Conservation (phyloP, 768 basidiomycete species). For the Lactarius sanguifluus region DNA sequence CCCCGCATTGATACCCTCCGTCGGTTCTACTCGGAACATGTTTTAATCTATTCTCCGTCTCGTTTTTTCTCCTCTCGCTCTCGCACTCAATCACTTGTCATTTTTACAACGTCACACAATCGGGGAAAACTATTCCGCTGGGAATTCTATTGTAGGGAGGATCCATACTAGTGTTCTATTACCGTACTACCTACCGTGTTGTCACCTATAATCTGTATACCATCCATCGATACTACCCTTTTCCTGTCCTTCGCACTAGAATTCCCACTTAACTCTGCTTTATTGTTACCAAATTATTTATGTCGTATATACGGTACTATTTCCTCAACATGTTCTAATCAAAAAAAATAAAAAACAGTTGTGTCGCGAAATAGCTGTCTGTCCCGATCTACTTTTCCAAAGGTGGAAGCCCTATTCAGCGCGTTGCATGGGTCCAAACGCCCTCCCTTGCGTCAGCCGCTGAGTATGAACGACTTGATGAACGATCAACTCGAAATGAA, state of each 20-base stretch:
- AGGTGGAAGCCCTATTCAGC: neutral
- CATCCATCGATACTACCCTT: neutral
- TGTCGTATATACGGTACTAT: neutral
- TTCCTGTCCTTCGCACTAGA: neutral
- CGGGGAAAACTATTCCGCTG: neutral
- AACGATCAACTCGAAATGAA: neutral
- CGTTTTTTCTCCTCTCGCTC: neutral
- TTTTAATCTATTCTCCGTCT: neutral
- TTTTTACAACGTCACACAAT: neutral
- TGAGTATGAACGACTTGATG: too few species aligned
- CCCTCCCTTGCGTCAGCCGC: too few species aligned
- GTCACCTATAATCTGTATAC: neutral
- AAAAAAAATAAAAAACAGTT: neutral
- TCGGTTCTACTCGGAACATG: too few species aligned
- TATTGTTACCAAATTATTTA: neutral
- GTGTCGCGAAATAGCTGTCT: neutral
- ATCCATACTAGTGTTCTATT: slow-evolving; percentile 3
- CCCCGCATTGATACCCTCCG: slow-evolving; percentile 9
- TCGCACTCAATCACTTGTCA: neutral
- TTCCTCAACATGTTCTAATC: neutral
- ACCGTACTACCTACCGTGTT: slow-evolving; percentile 4
- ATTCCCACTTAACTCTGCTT: neutral
- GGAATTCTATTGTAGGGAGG: slow-evolving; percentile 12
- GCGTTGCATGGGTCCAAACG: neutral
- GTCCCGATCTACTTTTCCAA: neutral